Evolutionary conservation across 805 yeast genomes (phyloP), one percentile per base, ranked within the genome.

Genomic region (Candida sphagnicola): DNA sequence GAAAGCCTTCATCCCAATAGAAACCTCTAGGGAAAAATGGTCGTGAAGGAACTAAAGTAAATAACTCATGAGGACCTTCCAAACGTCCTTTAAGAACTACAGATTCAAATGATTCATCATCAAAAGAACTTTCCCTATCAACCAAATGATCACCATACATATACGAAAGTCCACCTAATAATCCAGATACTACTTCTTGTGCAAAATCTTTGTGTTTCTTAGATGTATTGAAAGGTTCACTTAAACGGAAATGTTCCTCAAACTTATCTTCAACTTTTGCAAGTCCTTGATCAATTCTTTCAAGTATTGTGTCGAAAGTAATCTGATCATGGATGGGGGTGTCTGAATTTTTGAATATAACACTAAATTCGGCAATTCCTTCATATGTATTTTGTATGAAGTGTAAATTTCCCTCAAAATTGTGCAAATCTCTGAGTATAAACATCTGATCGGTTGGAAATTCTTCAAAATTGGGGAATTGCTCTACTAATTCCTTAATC

Each of bases 1-100:
- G 96, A 61, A 93, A 93, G 0, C 99, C 99, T 62, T 93, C 99
- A 61, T 93, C 99, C 99, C 99, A 93, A 55, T 86, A 88, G 54
- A 93, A 93, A 0, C 99, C 99, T 46, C 99, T 74, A 3, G 99
- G 98, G 61, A 93, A 93, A 54, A 86, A 87, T 0, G 95, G 87
- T 37, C 99, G 73, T 35, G 96, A 86, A 2, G 99, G 99, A 24
- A 88, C 93, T 16, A 88, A 71, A 0, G 93, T 76, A 51, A 89
- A 86, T 35, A 93, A 62, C 46, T 82, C 86, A 43, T 66, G 62
- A 1, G 96, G 95, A 0, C 90, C 93, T 52, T 86, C 95, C 11
- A 68, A 61, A n/a, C 54, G 42, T 0, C 90, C 88, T 1, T 66
- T 50, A 37, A 79, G 61, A 31, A 65, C 66, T 26, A 72, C 63